Percentiles rank a stretch among this genome's conserved stretches.
These are phyloP conservation scores for Aquilaria agallochum DNA, from an alignment of 441 rosid species.

Conservation along the genomic window DNA sequence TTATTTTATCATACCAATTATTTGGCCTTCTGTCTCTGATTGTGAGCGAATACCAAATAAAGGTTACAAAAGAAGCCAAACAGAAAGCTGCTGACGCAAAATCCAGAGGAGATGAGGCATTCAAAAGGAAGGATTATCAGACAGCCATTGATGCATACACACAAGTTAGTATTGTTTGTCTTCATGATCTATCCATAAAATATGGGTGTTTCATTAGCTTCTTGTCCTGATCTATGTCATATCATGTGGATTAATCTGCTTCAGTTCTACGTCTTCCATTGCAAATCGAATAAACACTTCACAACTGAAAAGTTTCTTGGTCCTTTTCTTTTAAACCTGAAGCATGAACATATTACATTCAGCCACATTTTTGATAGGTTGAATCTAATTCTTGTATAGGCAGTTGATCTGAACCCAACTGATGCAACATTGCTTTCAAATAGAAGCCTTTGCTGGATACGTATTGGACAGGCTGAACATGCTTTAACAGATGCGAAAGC, in stretches of 20 bases:
- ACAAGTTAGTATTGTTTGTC: constrained; percentile 41
- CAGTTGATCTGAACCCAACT: constrained; percentile 78
- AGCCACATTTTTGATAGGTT: too few species aligned
- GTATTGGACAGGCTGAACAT: constrained; percentile 67
- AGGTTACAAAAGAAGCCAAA: constrained; percentile 82
- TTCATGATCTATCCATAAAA: too few species aligned
- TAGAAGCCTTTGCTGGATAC: constrained; percentile 93
- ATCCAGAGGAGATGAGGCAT: constrained; percentile 90
- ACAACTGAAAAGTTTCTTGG: too few species aligned
- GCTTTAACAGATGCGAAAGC: constrained; percentile 79
- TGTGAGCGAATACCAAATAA: constrained; percentile 10
- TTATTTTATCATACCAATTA: too few species aligned
- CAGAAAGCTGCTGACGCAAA: constrained; percentile 89
- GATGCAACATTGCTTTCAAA: constrained; percentile 74
- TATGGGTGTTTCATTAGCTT: too few species aligned
- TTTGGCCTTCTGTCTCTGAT: too few species aligned
- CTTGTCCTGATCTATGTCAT: too few species aligned
- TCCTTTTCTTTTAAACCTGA: too few species aligned
- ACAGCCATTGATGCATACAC: constrained; percentile 80
- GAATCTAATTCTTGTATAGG: constrained; percentile 33
- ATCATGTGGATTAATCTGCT: too few species aligned
- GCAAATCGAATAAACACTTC: too few species aligned
- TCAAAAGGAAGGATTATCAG: constrained; percentile 54
- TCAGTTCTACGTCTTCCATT: too few species aligned
- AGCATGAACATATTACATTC: too few species aligned